Percentiles rank a stretch among this genome's conserved stretches.
phyloP scores from a whole-genome alignment of 805 yeast species.

The Yueomyces sinensis region DNA sequence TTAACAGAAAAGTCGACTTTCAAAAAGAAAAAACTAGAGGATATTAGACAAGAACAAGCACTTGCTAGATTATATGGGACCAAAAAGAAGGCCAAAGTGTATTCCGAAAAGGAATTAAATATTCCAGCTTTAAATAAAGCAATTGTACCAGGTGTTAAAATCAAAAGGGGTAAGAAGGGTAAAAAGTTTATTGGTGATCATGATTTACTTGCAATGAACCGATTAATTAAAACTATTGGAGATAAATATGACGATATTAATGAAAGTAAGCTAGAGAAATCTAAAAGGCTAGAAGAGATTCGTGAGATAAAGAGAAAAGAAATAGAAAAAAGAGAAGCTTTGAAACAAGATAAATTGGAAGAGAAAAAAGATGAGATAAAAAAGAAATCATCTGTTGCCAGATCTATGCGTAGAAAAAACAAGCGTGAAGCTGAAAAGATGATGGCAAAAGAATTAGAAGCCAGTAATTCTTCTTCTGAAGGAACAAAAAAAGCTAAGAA shows the following conservation, averaged over 20 bases:
- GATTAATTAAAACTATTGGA: slow-evolving; percentile 69
- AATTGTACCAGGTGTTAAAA: slow-evolving; percentile 71
- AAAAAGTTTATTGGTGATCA: slow-evolving; percentile 65
- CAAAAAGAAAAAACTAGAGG: slow-evolving; percentile 34
- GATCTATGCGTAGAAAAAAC: slow-evolving; percentile 53
- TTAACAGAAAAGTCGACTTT: slow-evolving; percentile 45
- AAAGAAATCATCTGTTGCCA: slow-evolving; percentile 56
- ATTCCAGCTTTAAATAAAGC: slow-evolving; percentile 75
- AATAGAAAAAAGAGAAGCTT: slow-evolving; percentile 70
- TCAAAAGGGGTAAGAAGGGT: slow-evolving; percentile 73
- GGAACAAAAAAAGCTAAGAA: slow-evolving; percentile 25
- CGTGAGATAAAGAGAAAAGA: slow-evolving; percentile 80
- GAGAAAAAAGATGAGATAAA: slow-evolving; percentile 67
- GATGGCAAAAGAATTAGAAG: slow-evolving; percentile 5
- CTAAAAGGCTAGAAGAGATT: slow-evolving; percentile 78
- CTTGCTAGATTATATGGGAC: slow-evolving; percentile 56
- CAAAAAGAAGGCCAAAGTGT: slow-evolving; percentile 35
- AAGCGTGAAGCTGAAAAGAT: slow-evolving; percentile 11
- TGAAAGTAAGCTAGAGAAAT: slow-evolving; percentile 83
- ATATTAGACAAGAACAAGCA: slow-evolving; percentile 54
- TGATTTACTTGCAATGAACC: slow-evolving; percentile 45
- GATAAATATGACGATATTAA: slow-evolving; percentile 66
- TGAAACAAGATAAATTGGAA: slow-evolving; percentile 55
- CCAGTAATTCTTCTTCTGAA: slow-evolving; percentile 4
- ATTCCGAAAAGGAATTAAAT: slow-evolving; percentile 66